A percentile compares a stretch with the other conserved stretches of the same genome.
Conservation (phyloP, 2,329 filamentous ascomycete species). For the Botrytis deweyae region DNA sequence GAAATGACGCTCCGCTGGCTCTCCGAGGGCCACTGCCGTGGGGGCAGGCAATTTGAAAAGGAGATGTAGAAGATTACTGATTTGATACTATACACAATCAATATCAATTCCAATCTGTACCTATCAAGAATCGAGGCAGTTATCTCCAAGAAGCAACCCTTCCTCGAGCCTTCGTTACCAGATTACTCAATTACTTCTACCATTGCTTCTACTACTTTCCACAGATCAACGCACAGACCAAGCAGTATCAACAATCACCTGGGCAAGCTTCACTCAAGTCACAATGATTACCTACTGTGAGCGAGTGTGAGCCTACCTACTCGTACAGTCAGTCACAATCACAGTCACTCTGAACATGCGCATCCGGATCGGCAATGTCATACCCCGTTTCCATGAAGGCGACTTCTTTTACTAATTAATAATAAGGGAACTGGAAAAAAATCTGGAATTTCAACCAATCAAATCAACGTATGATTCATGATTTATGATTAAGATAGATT, state of each 20-base stretch:
- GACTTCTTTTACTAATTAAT: neutral
- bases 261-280: neutral
- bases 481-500: neutral
- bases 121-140: neutral
- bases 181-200: neutral
- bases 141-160: neutral
- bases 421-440: neutral
- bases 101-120: neutral
- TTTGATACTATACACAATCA: neutral
- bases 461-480: neutral
- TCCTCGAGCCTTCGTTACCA: too few relatives aligned
- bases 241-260: neutral
- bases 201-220: neutral
- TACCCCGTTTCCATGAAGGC: constrained; percentile 1
- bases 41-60: neutral
- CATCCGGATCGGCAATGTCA: neutral
- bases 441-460: neutral
- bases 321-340: neutral
- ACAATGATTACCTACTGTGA: neutral
- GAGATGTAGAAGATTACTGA: neutral
- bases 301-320: too few relatives aligned
- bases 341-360: neutral
- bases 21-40: constrained; percentile 1
- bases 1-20: neutral
- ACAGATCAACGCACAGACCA: neutral